Evolutionary conservation across 1,284 basidiomycete species (phyloP).

Genomic region (Salmacisia buchloeana): DNA sequence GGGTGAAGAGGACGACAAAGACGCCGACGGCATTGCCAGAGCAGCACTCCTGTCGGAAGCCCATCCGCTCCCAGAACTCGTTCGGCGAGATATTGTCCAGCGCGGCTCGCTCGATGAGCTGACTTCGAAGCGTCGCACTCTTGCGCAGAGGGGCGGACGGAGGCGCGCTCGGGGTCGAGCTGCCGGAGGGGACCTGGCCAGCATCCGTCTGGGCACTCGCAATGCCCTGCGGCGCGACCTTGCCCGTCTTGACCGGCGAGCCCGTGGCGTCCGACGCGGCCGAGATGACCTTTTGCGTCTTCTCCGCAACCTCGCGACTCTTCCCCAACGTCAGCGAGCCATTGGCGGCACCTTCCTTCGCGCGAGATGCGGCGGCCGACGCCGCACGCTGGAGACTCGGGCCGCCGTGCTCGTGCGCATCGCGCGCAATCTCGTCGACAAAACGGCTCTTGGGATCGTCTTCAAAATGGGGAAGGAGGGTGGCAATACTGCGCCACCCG

Average conservation of each 20-base stretch:
- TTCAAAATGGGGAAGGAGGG: conserved; percentile 45
- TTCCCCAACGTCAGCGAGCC: no score
- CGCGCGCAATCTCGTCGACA: conserved; percentile 39
- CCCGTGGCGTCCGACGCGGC: not conserved
- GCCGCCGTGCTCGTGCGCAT: conserved; percentile 39
- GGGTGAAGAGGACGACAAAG: conserved; percentile 33
- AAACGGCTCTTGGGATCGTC: conserved; percentile 50
- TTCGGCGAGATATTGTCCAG: conserved; percentile 37
- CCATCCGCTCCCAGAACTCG: conserved; percentile 49
- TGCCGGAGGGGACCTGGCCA: not conserved
- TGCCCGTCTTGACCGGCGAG: not conserved
- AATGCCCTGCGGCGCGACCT: not conserved
- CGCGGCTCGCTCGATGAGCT: conserved; percentile 32
- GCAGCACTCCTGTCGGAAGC: conserved; percentile 47
- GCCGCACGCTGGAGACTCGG: not conserved
- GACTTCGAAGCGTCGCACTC: not conserved
- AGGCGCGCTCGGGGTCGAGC: not conserved
- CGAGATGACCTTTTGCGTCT: not conserved
- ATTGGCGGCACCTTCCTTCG: not conserved
- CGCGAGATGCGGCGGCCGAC: not conserved
- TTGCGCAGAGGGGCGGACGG: not conserved
- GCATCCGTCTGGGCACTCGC: not conserved
- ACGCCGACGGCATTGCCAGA: conserved; percentile 47
- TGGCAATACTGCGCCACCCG: conserved; percentile 26
- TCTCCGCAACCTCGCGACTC: no score